Percentiles rank a stretch among this genome's conserved stretches.
phyloP scores from a whole-genome alignment of 306 rosid genomes.

The Glycine latifolia region DNA sequence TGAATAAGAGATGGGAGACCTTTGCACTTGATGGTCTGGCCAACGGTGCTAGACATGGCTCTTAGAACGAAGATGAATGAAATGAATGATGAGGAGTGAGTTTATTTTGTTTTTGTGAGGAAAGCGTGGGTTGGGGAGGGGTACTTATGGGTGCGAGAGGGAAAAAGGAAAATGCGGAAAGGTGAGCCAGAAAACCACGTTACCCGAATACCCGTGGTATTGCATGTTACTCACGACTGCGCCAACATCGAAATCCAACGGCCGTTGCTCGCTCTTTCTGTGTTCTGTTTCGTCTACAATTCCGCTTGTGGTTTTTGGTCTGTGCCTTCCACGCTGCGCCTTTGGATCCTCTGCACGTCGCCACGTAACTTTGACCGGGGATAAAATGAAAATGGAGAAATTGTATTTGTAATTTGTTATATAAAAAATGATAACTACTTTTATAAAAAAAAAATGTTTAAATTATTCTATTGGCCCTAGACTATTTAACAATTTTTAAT shows the following conservation, averaged over 20 bases:
- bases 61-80: not conserved
- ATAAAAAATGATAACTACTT: too few species aligned
- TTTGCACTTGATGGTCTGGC: conserved; percentile 19
- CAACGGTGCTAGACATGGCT: conserved; percentile 7
- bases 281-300: not conserved
- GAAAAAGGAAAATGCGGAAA: not conserved
- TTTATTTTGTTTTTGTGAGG: not conserved
- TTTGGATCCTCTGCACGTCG: not conserved
- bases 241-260: not conserved
- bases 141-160: not conserved
- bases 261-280: not conserved
- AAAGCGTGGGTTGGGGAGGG: not conserved
- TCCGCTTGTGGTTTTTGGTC: not conserved
- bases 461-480: too few species aligned
- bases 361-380: not conserved
- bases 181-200: not conserved
- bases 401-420: too few species aligned
- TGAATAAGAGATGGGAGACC: not conserved
- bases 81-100: not conserved
- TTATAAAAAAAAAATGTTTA: too few species aligned
- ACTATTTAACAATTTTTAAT: too few species aligned
- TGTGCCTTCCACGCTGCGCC: not conserved
- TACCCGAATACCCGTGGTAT: not conserved
- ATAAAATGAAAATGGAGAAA: too few species aligned
- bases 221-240: not conserved